Base-by-base conservation (phyloP, 139 green algal species). In the Picochlorum sp. region DNA sequence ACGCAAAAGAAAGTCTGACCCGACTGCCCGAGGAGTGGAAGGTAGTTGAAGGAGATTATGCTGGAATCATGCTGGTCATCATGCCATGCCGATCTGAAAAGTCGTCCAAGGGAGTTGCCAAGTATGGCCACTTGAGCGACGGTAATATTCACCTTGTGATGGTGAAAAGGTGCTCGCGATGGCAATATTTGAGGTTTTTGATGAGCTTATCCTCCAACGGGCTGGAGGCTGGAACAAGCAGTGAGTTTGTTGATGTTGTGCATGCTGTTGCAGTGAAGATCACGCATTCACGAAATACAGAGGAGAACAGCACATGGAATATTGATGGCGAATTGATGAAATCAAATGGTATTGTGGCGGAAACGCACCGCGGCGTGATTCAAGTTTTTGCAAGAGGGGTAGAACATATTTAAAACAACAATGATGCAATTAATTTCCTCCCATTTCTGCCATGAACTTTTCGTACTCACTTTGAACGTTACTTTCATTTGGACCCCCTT, bases 251-350 rank as follows among this genome's bases (percentile, higher is more conserved):
- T n/a, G 49, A 83, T 4, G 66, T 83, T 16, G 44, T 82, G 4
- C 71, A 80, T 50, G 74, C 71, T 16, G 75, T 73, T 6, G 78
- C 65, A 8, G 62, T 81, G 26, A 50, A 47, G 34, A 23, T 81
- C 6, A 28, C 63, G 47, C 34, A 37, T 26, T n/a, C n/a, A 0
- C n/a, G 15, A 21, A 54, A 13, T 54, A 21, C 18, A 38, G 47
- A 21, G 18, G 28, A 41, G 2, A 71, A 75, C 14, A 84, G 71
- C 62, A 56, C 13, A 32, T 94, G 86, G 86, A 94, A 90, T 62
- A 71, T 92, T 26, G 86, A 94, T 45, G 86, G 86, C 7, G 86
- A 94, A 72, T 71, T 94, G 57, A 68, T 90, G 62, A 44, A 32
- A 13, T 18, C 13, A 23, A 14, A 15, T 18, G 21, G 15, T 21